phyloP scores from a whole-genome alignment of 2,329 filamentous ascomycete genomes.

The Parafenestella ontariensis region DNA sequence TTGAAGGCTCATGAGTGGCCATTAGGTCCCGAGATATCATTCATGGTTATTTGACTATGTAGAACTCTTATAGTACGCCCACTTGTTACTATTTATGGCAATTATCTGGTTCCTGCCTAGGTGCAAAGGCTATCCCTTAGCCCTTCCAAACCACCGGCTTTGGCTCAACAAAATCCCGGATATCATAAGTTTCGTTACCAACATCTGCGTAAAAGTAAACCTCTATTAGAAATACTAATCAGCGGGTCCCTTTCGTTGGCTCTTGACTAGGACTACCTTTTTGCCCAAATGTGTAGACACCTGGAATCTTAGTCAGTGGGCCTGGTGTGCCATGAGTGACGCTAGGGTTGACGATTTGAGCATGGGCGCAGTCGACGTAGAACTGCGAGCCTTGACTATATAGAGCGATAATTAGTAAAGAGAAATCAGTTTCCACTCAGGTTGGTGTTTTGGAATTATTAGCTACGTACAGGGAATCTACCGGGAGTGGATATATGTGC shows the following conservation, averaged over 20 bases:
- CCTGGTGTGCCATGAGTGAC: background rate
- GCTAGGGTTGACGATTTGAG: background rate
- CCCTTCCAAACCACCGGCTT: slow-evolving; percentile 34
- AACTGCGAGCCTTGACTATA: background rate
- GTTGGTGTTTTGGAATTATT: background rate
- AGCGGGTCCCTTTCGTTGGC: no score
- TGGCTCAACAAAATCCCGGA: slow-evolving; percentile 22
- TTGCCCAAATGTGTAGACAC: background rate
- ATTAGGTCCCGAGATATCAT: no score
- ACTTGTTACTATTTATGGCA: no score
- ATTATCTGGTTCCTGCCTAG: no score
- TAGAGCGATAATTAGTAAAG: background rate
- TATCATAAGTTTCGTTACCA: slow-evolving; percentile 26
- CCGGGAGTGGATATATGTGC: slow-evolving; percentile 21
- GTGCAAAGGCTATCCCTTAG: no score
- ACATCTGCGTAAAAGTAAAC: slow-evolving; percentile 25
- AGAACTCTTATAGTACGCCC: no score
- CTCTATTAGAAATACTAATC: slow-evolving; percentile 6
- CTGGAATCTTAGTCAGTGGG: background rate
- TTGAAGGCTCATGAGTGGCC: no score
- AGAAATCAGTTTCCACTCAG: background rate
- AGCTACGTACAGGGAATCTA: slow-evolving; percentile 13
- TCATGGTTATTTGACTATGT: no score
- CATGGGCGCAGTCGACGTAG: background rate
- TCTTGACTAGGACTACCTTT: background rate